phyloP scores from a whole-genome alignment of 2,329 filamentous ascomycete species.

The Aphanoascus verrucosus region DNA sequence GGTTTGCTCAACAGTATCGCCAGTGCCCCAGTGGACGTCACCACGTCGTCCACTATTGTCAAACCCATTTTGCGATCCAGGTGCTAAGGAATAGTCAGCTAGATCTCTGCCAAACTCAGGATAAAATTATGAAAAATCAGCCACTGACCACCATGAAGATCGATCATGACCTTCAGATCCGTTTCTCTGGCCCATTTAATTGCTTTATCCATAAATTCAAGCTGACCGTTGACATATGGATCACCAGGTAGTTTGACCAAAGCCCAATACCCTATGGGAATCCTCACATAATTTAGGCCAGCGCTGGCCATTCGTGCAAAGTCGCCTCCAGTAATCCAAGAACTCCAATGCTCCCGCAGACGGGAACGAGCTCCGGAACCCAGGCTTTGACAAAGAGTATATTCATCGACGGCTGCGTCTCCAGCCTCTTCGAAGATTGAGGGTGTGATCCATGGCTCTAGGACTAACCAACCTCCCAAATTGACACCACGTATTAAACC shows the following conservation, averaged over 20 bases:
- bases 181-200: slow-evolving; percentile 48
- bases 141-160: slow-evolving; percentile 53
- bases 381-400: slow-evolving; percentile 41
- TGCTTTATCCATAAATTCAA: slow-evolving; percentile 47
- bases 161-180: slow-evolving; percentile 55
- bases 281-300: slow-evolving; percentile 54
- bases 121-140: not conserved
- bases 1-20: slow-evolving; percentile 28
- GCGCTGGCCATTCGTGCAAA: slow-evolving; percentile 46
- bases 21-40: slow-evolving; percentile 31
- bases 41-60: slow-evolving; percentile 51
- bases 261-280: slow-evolving; percentile 58
- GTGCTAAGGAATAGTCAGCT: slow-evolving; percentile 30
- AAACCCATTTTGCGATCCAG: slow-evolving; percentile 56
- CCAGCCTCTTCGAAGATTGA: slow-evolving; percentile 46
- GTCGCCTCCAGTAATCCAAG: slow-evolving; percentile 47
- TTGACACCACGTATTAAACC: slow-evolving; percentile 50
- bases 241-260: slow-evolving; percentile 44
- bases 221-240: slow-evolving; percentile 53
- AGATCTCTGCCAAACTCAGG: not conserved
- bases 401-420: slow-evolving; percentile 48
- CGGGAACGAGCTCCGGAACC: slow-evolving; percentile 40
- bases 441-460: slow-evolving; percentile 55
- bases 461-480: slow-evolving; percentile 53
- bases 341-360: slow-evolving; percentile 48